Base-by-base conservation (phyloP, 148 eudicot species). In the Vaccinium darrowii region DNA sequence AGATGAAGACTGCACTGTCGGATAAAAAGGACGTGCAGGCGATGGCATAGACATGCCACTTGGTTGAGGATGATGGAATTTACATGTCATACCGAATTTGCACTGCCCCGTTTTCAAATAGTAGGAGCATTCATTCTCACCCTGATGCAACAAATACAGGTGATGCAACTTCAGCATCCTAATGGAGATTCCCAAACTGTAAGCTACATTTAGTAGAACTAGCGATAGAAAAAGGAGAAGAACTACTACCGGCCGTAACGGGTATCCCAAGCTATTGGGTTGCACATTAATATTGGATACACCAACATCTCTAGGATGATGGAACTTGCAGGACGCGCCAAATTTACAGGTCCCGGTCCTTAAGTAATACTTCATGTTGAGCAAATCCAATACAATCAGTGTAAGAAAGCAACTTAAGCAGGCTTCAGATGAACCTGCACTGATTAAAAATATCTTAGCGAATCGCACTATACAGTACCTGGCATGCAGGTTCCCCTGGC, bases 101-200 rank as follows among this genome's bases (percentile, higher is more conserved):
- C 99, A 96, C 85, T 92, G 98, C 98, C 98, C 98, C 93, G 97
- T 96, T 90, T 95, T 93, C 93, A 96, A 92, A 96, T 95, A 96
- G 86, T 96, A 95, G 96, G 99, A 92, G 98, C 99, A 96, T 86
- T 93, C 97, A 85, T 88, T 90, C 91, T 91, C 98, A 82, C 92
- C 98, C 99, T 96, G 92, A 83, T 79, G 47, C 43, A 80, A 76
- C 56, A 10, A 12, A 88, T 25, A 88, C 52, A 69, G 2, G 36
- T 47, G 57, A 65, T 23, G 72, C 74, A 54, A 81, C 65, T 79
- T 71, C 83, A 79, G 10, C 27, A 75, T 72, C 11, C 47, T 69
- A 14, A 10, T 62, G 81, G 60, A 4, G 56, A 30, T 15, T 15
- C 33, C 49, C 39, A 73, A 84, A n/a, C 73, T 27, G 50, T 11